A percentile compares a stretch with the other conserved stretches of the same genome.
These are phyloP conservation scores for Stromatinia cepivora DNA, from an alignment of 2,329 filamentous ascomycete genomes.

Conservation along the genomic window DNA sequence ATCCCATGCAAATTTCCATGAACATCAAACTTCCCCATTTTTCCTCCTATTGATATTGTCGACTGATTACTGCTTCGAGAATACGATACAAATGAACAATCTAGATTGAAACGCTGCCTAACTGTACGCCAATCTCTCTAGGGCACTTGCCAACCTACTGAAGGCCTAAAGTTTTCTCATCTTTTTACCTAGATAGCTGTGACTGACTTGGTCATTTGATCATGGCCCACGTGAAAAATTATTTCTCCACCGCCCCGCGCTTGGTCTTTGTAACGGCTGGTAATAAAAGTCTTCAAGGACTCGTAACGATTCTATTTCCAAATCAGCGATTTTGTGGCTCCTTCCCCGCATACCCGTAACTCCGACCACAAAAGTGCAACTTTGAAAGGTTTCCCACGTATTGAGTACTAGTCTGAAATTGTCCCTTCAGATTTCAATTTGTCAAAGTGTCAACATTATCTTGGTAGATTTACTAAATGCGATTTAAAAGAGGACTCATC, in stretches of 20 bases:
- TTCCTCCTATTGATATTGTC: no score
- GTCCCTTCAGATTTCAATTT: not conserved
- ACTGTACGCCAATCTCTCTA: not conserved
- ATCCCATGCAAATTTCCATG: conserved; percentile 3
- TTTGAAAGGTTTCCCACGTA: not conserved
- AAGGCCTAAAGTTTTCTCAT: not conserved
- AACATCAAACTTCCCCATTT: not conserved
- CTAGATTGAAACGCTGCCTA: not conserved
- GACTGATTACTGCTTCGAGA: not conserved
- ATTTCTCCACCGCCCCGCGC: not conserved
- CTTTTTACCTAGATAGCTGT: not conserved
- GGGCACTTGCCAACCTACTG: not conserved
- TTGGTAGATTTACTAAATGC: not conserved
- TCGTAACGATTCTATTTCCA: not conserved
- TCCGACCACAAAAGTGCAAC: conserved; percentile 1
- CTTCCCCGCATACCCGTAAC: not conserved
- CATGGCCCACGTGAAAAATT: not conserved
- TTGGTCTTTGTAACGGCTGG: not conserved
- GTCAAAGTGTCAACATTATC: not conserved
- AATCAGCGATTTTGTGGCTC: not conserved
- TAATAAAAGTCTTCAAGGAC: not conserved
- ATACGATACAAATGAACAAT: not conserved
- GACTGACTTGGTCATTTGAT: not conserved
- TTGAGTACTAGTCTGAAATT: not conserved
- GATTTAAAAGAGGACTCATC: not conserved